phyloP scores from a whole-genome alignment of 164 flowering plant genomes.

The Piper longum region DNA sequence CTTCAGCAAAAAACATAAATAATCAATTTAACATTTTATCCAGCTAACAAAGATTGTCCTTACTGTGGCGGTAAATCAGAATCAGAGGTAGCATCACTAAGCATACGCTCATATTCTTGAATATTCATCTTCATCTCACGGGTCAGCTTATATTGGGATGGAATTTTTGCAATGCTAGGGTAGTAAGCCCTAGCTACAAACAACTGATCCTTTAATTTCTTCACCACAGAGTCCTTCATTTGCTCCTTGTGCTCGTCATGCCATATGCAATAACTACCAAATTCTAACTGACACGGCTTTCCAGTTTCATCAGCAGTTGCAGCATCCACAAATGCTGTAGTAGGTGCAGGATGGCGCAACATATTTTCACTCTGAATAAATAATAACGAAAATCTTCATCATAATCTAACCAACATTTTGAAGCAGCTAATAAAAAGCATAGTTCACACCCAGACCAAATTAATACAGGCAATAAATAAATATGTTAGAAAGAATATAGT shows the following conservation, averaged over 20 bases:
- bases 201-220: constrained; percentile 75
- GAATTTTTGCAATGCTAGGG: constrained; percentile 90
- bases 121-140: constrained; percentile 75
- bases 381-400: not conserved
- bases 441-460: not conserved
- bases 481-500: not conserved
- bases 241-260: constrained; percentile 54
- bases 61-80: constrained; percentile 76
- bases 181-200: constrained; percentile 88
- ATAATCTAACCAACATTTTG: not conserved
- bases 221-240: constrained; percentile 67
- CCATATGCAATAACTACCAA: constrained; percentile 96
- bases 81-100: constrained; percentile 73
- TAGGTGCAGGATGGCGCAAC: constrained; percentile 14
- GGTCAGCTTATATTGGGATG: constrained; percentile 45
- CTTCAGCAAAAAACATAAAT: not conserved
- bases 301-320: constrained; percentile 27
- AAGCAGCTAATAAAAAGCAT: not conserved
- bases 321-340: constrained; percentile 9
- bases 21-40: not conserved
- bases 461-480: not conserved
- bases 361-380: not conserved
- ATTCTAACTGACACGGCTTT: constrained; percentile 50
- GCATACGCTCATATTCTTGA: constrained; percentile 77
- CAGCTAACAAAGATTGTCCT: constrained; percentile 15